A percentile compares a stretch with the other conserved stretches of the same genome.
Conservation (phyloP, 371 early-diverging fungal genomes). For the Nosema granulosis region DNA sequence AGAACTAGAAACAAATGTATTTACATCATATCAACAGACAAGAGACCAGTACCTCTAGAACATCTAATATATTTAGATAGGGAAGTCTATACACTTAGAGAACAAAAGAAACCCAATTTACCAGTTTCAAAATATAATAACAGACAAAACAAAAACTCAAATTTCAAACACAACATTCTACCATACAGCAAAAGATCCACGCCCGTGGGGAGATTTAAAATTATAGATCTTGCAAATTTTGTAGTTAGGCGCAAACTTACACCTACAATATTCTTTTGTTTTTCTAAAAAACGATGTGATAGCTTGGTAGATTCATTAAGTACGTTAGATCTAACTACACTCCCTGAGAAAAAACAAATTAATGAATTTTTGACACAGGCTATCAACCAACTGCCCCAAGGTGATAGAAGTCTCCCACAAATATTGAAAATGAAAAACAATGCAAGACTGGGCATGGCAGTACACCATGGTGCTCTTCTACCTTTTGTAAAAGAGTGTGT, state of each 20-base stretch:
- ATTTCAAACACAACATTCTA: conserved; percentile 27
- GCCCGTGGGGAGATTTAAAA: conserved; percentile 41
- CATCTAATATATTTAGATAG: conserved; percentile 72
- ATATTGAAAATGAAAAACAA: conserved; percentile 76
- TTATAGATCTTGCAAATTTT: conserved; percentile 56
- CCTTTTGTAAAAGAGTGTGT: conserved; percentile 93
- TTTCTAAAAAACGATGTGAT: conserved; percentile 62
- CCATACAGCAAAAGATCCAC: conserved; percentile 52
- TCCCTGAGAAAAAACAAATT: conserved; percentile 57
- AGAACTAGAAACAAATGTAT: conserved; percentile 89
- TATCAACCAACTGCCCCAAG: conserved; percentile 48
- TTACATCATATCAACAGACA: conserved; percentile 87
- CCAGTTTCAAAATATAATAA: conserved; percentile 28
- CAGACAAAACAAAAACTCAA: conserved; percentile 7
- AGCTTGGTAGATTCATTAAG: conserved; percentile 47
- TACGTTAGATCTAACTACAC: conserved; percentile 55
- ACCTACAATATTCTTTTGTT: conserved; percentile 65
- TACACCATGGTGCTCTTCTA: conserved; percentile 90
- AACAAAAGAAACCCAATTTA: no score
- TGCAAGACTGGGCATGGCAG: conserved; percentile 83
- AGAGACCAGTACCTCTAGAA: conserved; percentile 92
- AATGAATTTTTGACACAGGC: conserved; percentile 53
- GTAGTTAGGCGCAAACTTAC: conserved; percentile 49
- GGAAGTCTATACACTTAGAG: conserved; percentile 44
- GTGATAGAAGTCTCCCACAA: conserved; percentile 75